These are phyloP conservation scores for Rhododendron vialii DNA, from an alignment of 148 eudicot species.

Conservation along the genomic window DNA sequence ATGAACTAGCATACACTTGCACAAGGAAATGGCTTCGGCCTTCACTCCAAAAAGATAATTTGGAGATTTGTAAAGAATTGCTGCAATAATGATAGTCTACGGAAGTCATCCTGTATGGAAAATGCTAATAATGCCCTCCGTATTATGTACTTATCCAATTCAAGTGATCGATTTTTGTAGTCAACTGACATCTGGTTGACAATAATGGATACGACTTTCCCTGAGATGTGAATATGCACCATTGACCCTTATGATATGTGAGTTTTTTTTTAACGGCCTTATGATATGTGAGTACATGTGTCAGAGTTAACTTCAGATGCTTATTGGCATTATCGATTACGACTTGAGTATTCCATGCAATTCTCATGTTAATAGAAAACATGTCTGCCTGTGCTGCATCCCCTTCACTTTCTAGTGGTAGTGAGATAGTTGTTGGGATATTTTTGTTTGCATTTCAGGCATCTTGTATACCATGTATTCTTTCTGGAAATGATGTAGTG, in stretches of 20 bases:
- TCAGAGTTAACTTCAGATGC: neutral
- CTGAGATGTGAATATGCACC: neutral
- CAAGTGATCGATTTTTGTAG: neutral
- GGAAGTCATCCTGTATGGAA: neutral
- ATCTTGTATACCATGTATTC: constrained; percentile 74
- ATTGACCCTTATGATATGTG: neutral
- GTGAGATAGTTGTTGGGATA: neutral
- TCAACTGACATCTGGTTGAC: neutral
- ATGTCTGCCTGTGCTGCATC: neutral
- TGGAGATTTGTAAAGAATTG: neutral
- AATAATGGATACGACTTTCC: neutral
- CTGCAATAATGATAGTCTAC: neutral
- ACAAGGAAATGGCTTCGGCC: neutral
- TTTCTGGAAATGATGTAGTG: constrained; percentile 67
- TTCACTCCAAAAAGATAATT: neutral
- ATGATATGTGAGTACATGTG: neutral
- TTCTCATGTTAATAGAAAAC: neutral
- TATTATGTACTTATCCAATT: neutral
- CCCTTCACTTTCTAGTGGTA: neutral
- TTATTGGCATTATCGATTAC: neutral
- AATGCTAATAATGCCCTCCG: neutral
- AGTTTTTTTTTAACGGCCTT: neutral
- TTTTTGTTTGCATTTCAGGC: constrained; percentile 58
- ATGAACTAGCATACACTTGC: neutral
- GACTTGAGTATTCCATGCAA: neutral